phyloP scores from a whole-genome alignment of 495 filamentous ascomycete species.

The Aspergillus olivimuriae region DNA sequence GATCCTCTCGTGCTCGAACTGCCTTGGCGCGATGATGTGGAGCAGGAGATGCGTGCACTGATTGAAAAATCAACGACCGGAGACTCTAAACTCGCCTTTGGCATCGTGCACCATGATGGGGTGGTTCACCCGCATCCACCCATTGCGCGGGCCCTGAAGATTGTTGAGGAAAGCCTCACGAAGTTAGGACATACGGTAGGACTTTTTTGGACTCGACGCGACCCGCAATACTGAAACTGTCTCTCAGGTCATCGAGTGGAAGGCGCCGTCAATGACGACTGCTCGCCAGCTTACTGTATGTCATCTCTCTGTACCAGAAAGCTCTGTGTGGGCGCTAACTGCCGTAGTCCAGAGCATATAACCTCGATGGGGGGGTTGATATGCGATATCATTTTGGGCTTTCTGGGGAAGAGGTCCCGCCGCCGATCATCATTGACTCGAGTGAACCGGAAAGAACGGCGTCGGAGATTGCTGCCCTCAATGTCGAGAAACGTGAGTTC shows the following conservation, averaged over 20 bases:
- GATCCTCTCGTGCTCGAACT: slow-evolving; percentile 57
- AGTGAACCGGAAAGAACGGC: slow-evolving; percentile 30
- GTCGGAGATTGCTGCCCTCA: slow-evolving; percentile 44
- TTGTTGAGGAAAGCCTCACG: slow-evolving; percentile 43
- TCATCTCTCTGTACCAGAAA: not conserved
- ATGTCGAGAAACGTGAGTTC: slow-evolving; percentile 51
- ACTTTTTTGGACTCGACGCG: not conserved
- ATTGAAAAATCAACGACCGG: slow-evolving; percentile 25
- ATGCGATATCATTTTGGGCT: slow-evolving; percentile 41
- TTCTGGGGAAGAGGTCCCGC: slow-evolving; percentile 46
- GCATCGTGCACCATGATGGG: slow-evolving; percentile 46
- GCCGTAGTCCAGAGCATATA: slow-evolving; percentile 19
- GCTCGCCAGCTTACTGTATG: slow-evolving; percentile 28
- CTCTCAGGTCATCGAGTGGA: slow-evolving; percentile 50
- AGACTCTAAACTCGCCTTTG: slow-evolving; percentile 42
- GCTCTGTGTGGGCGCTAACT: not conserved
- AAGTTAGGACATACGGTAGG: slow-evolving; percentile 47
- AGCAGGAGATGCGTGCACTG: slow-evolving; percentile 37
- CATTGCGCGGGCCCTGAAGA: slow-evolving; percentile 46
- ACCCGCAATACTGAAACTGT: not conserved
- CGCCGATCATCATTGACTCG: slow-evolving; percentile 28
- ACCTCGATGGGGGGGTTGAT: slow-evolving; percentile 48
- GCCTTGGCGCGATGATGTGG: slow-evolving; percentile 55
- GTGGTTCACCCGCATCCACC: slow-evolving; percentile 45
- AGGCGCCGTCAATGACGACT: slow-evolving; percentile 43